phyloP scores from a whole-genome alignment of 768 basidiomycete species.

The Suillus tomentosus region DNA sequence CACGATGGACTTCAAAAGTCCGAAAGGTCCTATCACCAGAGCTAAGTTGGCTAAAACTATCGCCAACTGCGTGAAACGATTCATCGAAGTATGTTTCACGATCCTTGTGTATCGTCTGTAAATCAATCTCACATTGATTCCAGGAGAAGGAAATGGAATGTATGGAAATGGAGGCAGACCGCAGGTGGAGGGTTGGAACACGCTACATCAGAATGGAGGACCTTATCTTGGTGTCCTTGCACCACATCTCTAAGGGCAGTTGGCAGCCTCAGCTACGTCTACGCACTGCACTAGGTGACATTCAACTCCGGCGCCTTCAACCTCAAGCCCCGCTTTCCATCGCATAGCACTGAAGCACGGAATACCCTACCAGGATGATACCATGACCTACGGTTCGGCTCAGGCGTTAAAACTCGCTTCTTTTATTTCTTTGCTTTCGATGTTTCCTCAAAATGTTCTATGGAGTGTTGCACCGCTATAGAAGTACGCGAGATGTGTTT shows the following conservation, averaged over 20 bases:
- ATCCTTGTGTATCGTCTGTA: slow-evolving; percentile 2
- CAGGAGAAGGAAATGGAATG: slow-evolving; percentile 51
- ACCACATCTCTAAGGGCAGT: slow-evolving; percentile 80
- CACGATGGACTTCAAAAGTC: slow-evolving; percentile 77
- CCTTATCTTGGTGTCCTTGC: slow-evolving; percentile 73
- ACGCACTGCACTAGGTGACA: slow-evolving; percentile 7
- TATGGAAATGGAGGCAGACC: slow-evolving; percentile 68
- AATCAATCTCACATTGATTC: slow-evolving; percentile 14
- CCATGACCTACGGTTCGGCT: neutral
- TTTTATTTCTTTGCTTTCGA: neutral
- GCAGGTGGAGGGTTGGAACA: slow-evolving; percentile 60
- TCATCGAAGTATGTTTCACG: slow-evolving; percentile 51
- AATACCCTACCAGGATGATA: neutral
- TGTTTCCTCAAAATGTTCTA: neutral
- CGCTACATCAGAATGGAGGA: slow-evolving; percentile 62
- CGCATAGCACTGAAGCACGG: neutral
- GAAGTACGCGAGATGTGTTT: neutral
- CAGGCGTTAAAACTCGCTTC: neutral
- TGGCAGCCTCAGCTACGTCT: slow-evolving; percentile 82
- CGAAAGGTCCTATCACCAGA: slow-evolving; percentile 74
- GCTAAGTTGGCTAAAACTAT: slow-evolving; percentile 79
- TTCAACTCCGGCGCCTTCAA: neutral
- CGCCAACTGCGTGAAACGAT: slow-evolving; percentile 72
- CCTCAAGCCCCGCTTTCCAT: neutral
- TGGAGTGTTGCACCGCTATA: neutral